Evolutionary conservation across 139 green algal genomes (phyloP).

Genomic region (Auxenochlorella pyrenoidosa): DNA sequence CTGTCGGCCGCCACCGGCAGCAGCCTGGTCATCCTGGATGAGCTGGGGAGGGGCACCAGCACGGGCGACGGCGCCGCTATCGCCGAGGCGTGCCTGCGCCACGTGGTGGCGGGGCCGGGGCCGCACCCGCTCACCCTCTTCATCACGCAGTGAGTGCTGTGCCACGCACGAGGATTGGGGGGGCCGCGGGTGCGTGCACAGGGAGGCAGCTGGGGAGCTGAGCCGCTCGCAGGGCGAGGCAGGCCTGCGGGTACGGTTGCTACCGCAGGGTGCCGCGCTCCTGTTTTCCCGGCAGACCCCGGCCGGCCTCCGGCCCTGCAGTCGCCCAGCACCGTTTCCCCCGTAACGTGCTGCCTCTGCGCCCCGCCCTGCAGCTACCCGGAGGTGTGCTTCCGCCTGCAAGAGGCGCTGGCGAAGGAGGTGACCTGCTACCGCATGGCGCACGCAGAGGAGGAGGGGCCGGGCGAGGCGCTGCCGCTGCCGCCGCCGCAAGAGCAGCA

Average conservation of each 20-base stretch:
- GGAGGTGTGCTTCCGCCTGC: slow-evolving; percentile 34
- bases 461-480: not conserved
- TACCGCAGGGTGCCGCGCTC: too few species aligned
- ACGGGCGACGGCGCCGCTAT: slow-evolving; percentile 42
- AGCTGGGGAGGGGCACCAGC: slow-evolving; percentile 59
- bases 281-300: too few species aligned
- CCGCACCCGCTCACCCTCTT: slow-evolving; percentile 72
- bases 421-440: slow-evolving; percentile 57
- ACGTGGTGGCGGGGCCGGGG: slow-evolving; percentile 45
- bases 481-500: not conserved
- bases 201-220: too few species aligned
- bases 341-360: not conserved
- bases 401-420: slow-evolving; percentile 8
- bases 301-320: too few species aligned
- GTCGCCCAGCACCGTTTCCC: too few species aligned
- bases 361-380: slow-evolving; percentile 5
- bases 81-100: slow-evolving; percentile 61
- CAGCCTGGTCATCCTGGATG: slow-evolving; percentile 78
- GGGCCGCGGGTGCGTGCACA: too few species aligned
- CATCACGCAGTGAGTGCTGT: slow-evolving; percentile 73
- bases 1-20: slow-evolving; percentile 66
- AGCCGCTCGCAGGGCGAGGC: too few species aligned
- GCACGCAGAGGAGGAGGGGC: slow-evolving; percentile 42
- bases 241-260: too few species aligned
- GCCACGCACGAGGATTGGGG: too few species aligned